phyloP scores from a whole-genome alignment of 768 basidiomycete genomes.

The Russula brevipes region DNA sequence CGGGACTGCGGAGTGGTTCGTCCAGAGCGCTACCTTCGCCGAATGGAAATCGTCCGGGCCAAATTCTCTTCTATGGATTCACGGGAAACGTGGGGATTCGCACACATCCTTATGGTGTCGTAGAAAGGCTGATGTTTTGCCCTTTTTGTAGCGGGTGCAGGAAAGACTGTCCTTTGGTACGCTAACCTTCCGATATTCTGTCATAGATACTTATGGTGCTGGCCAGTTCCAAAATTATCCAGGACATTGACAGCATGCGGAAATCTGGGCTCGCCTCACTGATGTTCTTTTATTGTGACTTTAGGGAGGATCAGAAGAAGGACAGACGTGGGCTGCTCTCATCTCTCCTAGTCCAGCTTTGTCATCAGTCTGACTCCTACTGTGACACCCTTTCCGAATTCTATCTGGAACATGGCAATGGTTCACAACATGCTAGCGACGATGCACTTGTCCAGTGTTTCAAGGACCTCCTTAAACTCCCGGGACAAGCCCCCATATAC shows the following conservation, averaged over 20 bases:
- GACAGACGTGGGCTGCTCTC: no score
- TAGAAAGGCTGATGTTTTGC: not conserved
- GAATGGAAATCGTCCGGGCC: not conserved
- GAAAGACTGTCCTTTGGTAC: no score
- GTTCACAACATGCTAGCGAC: not conserved
- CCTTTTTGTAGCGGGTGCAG: not conserved
- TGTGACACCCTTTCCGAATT: not conserved
- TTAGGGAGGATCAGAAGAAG: no score
- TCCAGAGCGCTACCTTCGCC: not conserved
- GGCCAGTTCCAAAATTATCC: not conserved
- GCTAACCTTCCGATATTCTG: not conserved
- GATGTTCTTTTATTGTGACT: no score
- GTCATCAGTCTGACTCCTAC: no score
- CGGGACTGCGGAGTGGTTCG: not conserved
- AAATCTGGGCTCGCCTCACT: no score
- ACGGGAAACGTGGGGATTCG: no score
- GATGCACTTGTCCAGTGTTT: not conserved
- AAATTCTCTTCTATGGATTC: no score
- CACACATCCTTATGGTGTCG: no score
- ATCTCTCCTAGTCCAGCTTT: no score
- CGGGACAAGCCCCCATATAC: not conserved
- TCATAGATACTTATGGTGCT: not conserved
- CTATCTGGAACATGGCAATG: not conserved
- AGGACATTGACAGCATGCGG: not conserved
- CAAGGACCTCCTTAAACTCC: no score